phyloP scores from a whole-genome alignment of 2,329 filamentous ascomycete genomes.

The Alternaria tenuissima region DNA sequence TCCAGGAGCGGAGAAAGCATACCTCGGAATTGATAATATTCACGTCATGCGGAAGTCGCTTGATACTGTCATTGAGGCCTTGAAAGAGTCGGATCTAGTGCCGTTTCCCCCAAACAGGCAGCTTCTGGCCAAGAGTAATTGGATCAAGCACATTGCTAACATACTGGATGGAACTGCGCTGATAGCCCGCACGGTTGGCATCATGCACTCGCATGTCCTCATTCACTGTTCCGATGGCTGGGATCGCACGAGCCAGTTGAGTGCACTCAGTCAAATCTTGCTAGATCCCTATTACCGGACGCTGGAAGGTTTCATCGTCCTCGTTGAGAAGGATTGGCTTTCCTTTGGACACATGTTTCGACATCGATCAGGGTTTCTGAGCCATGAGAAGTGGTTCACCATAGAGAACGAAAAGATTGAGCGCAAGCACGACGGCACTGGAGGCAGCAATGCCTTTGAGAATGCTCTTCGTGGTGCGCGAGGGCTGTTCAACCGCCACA shows the following conservation, averaged over 20 bases:
- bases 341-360: constrained; percentile 99
- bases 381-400: constrained; percentile 92
- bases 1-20: constrained; percentile 87
- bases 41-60: constrained; percentile 96
- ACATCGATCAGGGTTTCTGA: constrained; percentile 85
- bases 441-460: constrained; percentile 79
- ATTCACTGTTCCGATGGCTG: constrained; percentile 99
- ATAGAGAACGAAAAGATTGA: constrained; percentile 82
- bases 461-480: constrained; percentile 85
- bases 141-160: constrained; percentile 87
- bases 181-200: constrained; percentile 86
- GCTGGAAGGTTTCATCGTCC: constrained; percentile 89
- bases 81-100: constrained; percentile 92
- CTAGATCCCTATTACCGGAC: constrained; percentile 96
- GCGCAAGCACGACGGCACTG: constrained; percentile 43
- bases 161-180: constrained; percentile 84
- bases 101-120: constrained; percentile 83
- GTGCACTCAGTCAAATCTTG: constrained; percentile 89
- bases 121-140: constrained; percentile 80
- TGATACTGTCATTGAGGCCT: constrained; percentile 82
- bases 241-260: constrained; percentile 96
- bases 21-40: constrained; percentile 96
- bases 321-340: constrained; percentile 97
- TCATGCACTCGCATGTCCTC: constrained; percentile 91
- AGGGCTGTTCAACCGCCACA: constrained; percentile 86